phyloP scores from a whole-genome alignment of 2,329 filamentous ascomycete genomes.

The Fusarium irregulare region DNA sequence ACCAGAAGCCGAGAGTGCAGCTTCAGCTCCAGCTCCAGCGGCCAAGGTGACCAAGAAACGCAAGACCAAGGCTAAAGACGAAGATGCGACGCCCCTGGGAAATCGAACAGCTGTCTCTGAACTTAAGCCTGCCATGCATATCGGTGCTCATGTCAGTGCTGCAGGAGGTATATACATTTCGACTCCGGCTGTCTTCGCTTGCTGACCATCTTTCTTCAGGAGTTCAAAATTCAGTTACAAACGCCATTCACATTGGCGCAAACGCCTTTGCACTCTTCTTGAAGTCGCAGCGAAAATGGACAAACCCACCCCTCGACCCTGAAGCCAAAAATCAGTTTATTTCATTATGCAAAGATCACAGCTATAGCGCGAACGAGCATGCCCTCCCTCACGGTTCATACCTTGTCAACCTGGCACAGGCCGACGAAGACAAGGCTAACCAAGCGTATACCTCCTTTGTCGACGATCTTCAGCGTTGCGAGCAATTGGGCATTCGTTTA shows the following conservation, averaged over 20 bases:
- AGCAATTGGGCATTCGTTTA: conserved; percentile 84
- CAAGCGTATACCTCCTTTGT: conserved; percentile 89
- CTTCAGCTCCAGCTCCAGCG: conserved; percentile 36
- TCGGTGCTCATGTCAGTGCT: conserved; percentile 91
- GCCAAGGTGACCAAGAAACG: conserved; percentile 57
- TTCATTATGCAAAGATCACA: conserved; percentile 72
- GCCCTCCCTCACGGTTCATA: conserved; percentile 95
- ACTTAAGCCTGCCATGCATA: conserved; percentile 77
- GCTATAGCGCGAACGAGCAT: conserved; percentile 77
- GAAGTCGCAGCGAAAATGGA: conserved; percentile 97
- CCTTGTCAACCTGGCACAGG: conserved; percentile 92
- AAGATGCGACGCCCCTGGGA: conserved; percentile 70
- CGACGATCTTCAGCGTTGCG: conserved; percentile 88
- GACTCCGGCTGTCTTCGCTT: conserved; percentile 8
- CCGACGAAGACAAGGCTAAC: conserved; percentile 79
- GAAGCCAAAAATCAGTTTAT: conserved; percentile 77
- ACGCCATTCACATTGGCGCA: conserved; percentile 83
- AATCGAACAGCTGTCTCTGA: conserved; percentile 72
- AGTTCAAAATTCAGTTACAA: conserved; percentile 87
- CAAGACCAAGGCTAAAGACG: conserved; percentile 53
- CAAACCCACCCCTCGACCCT: conserved; percentile 78
- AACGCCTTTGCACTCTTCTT: conserved; percentile 96
- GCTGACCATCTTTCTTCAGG: conserved; percentile 60
- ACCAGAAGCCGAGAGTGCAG: conserved; percentile 41
- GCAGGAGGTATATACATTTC: conserved; percentile 74